Base-by-base conservation (phyloP, 768 basidiomycete species). In the Suillus occidentalis region DNA sequence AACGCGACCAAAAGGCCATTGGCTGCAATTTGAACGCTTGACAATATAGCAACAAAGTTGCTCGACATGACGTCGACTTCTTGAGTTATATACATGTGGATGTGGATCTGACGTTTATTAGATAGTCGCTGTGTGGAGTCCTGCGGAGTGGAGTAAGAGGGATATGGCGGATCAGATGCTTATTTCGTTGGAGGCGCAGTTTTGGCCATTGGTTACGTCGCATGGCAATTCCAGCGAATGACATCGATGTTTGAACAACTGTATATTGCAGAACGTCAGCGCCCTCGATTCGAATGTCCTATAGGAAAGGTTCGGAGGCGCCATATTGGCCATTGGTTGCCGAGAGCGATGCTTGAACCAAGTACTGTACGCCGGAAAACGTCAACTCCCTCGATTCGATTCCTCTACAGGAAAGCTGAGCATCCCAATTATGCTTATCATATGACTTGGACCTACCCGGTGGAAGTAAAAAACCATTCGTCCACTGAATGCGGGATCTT, bases 1-100 rank as follows among this genome's bases (percentile, higher is more conserved):
- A 14, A 3, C 18, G 58, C 58, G 58, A 40, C 40, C 58, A 59
- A 59, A 59, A 31, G 40, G 58, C 58, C 18, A 59, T 59, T 59
- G 58, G 58, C 6, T 20, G 10, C 8, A 16, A 22, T 14, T 28
- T 8, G 9, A 39, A 58, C 4, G 56, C 22, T 58, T 39, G 39
- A 39, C 5, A 18, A 40, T 25, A 18, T 10, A 10, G 57, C 34
- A 36, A 36, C 6, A 18, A 34, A 34, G 34, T 36, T 55, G 1
- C 34, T 34, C 6, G 12, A 31, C 1, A 31, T 53, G 31, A 20
- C 52, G 8, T 4, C 3, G 7, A 28, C 13, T 28, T 18, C 16
- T 9, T 5, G 18, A 16, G 14, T 4, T 18, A 31, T 6, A 12
- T 20, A 4, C 52, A 12, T 16, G 56, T 25, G 37, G 22, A 57